phyloP scores from a whole-genome alignment of 192 early-diverging fungal genomes.

The Martensiomyces pterosporus region DNA sequence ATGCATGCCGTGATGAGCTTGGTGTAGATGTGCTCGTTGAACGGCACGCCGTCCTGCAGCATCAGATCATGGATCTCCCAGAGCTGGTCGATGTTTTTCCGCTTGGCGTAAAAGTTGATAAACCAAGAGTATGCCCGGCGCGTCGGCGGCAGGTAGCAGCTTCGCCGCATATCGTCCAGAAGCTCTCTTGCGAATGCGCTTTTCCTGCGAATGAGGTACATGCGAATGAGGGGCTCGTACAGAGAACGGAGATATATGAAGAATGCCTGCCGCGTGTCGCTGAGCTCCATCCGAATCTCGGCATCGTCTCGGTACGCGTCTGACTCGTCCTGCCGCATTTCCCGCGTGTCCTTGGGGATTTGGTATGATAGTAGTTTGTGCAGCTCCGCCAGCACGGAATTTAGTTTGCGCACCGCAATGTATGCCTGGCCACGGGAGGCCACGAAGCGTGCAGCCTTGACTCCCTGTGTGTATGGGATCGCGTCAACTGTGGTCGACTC shows the following conservation, averaged over 20 bases:
- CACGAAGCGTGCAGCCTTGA: constrained; percentile 22
- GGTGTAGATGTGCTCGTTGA: constrained; percentile 36
- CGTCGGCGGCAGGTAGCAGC: constrained; percentile 42
- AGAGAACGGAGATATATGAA: constrained; percentile 40
- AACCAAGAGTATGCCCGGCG: constrained; percentile 30
- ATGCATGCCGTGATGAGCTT: constrained; percentile 47
- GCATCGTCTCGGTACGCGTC: neutral
- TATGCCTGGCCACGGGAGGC: constrained; percentile 24
- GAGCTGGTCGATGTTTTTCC: constrained; percentile 34
- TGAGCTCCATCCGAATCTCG: constrained; percentile 17
- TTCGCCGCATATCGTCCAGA: constrained; percentile 43
- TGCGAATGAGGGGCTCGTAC: constrained; percentile 42
- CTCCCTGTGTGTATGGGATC: neutral
- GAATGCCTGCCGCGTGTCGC: constrained; percentile 30
- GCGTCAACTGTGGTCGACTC: constrained; percentile 4
- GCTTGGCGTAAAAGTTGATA: constrained; percentile 43
- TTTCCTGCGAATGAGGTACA: constrained; percentile 17
- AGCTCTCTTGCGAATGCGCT: constrained; percentile 17
- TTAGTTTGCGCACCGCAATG: constrained; percentile 12
- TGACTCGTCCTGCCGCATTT: constrained; percentile 5
- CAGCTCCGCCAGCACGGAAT: constrained; percentile 15
- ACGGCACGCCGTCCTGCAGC: constrained; percentile 36
- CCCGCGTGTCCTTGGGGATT: constrained; percentile 27
- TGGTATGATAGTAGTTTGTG: constrained; percentile 21
- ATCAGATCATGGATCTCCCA: constrained; percentile 40